Conservation (phyloP, 139 green algal genomes). For the Pedinophyceae sp. region DNA sequence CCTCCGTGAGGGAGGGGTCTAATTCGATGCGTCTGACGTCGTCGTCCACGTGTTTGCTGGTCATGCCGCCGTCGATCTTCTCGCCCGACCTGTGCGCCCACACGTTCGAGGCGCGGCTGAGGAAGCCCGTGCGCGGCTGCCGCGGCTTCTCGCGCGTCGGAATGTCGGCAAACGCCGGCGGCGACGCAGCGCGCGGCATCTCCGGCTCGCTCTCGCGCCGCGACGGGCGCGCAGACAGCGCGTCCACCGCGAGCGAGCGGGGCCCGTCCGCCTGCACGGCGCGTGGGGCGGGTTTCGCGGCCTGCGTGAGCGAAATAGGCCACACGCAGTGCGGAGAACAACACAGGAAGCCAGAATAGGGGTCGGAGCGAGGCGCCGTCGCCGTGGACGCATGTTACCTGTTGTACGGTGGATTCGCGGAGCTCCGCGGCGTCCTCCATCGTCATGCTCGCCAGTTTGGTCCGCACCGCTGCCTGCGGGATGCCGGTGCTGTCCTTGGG, state of each 20-base stretch:
- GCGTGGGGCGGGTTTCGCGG: neutral
- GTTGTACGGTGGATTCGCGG: neutral
- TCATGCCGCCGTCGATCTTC: too few species aligned
- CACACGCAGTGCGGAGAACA: too few species aligned
- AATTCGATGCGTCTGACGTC: neutral
- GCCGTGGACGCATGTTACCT: neutral
- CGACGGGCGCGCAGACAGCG: too few species aligned
- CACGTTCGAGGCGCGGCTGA: neutral
- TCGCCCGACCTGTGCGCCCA: too few species aligned
- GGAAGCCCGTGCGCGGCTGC: neutral
- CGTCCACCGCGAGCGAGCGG: too few species aligned
- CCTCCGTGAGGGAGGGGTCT: neutral
- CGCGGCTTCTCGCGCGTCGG: too few species aligned
- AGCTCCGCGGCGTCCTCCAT: neutral
- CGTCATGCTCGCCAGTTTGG: neutral
- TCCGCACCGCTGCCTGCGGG: neutral
- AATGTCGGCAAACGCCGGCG: too few species aligned
- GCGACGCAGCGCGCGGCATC: too few species aligned
- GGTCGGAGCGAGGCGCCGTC: neutral
- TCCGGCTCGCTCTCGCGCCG: too few species aligned
- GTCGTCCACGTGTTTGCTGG: neutral
- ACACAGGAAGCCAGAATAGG: neutral
- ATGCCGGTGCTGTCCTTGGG: neutral
- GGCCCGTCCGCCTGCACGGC: too few species aligned
- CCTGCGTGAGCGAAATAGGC: too few species aligned